Conservation (phyloP, 2,329 filamentous ascomycete genomes). For the Epichloe brachyelytri region DNA sequence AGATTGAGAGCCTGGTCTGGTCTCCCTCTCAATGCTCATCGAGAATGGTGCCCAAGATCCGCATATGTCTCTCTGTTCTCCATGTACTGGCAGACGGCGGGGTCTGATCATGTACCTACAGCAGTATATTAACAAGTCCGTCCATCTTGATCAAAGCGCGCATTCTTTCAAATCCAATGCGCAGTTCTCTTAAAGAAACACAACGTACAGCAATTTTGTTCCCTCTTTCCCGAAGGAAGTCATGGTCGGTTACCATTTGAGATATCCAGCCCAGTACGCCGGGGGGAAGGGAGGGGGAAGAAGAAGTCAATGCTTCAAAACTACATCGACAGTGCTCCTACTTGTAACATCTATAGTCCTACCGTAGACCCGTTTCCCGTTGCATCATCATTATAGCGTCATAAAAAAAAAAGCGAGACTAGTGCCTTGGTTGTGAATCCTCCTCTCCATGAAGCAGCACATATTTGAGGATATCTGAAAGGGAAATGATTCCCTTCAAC, state of each 20-base stretch:
- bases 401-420: not conserved
- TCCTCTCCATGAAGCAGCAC: conserved; percentile 71
- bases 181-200: not conserved
- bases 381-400: not conserved
- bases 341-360: not conserved
- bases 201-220: not conserved
- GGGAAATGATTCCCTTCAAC: conserved; percentile 77
- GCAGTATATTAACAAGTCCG: not conserved
- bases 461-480: conserved; percentile 95
- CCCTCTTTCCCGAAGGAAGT: not conserved
- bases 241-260: conserved; percentile 1
- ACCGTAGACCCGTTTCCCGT: not conserved
- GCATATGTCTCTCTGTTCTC: not conserved
- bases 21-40: not conserved
- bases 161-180: not conserved
- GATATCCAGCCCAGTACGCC: conserved; percentile 2
- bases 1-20: not conserved
- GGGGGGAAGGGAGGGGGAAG: not conserved
- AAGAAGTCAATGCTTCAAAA: not conserved
- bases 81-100: not conserved
- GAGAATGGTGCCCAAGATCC: not conserved
- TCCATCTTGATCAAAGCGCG: not conserved
- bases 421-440: conserved; percentile 19
- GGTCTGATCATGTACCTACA: not conserved
- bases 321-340: not conserved